A percentile compares a stretch with the other conserved stretches of the same genome.
Conservation (phyloP, 1,284 basidiomycete species). For the Austroboletus rostrupii region DNA sequence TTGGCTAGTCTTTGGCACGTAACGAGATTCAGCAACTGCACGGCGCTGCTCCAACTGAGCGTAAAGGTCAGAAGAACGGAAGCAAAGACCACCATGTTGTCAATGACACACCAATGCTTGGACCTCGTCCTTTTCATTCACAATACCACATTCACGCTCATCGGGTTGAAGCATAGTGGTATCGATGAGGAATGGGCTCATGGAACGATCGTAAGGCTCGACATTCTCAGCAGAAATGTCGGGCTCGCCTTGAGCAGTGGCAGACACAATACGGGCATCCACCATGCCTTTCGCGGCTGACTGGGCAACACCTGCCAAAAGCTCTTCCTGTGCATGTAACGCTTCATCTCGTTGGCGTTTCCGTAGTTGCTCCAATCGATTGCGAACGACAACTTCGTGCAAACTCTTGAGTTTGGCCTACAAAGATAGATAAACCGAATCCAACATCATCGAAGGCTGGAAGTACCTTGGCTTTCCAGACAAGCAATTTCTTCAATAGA, state of each 20-base stretch:
- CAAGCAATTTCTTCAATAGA: constrained; percentile 86
- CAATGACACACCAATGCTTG: constrained; percentile 57
- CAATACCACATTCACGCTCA: constrained; percentile 74
- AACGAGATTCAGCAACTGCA: constrained; percentile 75
- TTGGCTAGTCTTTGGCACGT: constrained; percentile 72
- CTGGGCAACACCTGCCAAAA: constrained; percentile 75
- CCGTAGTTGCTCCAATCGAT: constrained; percentile 91
- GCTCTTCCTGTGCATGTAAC: constrained; percentile 85
- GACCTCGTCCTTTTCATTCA: constrained; percentile 66
- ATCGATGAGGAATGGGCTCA: constrained; percentile 77
- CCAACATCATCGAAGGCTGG: neutral
- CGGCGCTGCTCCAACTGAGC: constrained; percentile 72
- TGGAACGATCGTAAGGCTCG: constrained; percentile 76
- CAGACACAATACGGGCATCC: constrained; percentile 35
- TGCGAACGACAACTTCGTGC: constrained; percentile 94
- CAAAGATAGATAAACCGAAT: constrained; percentile 10
- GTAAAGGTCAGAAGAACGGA: constrained; percentile 7
- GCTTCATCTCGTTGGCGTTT: constrained; percentile 95
- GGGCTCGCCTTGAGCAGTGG: constrained; percentile 35
- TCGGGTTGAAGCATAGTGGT: constrained; percentile 68
- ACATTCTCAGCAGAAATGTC: constrained; percentile 52
- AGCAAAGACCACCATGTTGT: constrained; percentile 1
- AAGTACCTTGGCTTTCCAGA: constrained; percentile 93
- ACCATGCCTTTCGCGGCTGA: constrained; percentile 42
- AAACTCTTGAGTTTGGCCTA: constrained; percentile 88